Base-by-base conservation (phyloP, 2,329 filamentous ascomycete genomes). In the Pseudogymnoascus sp. region DNA sequence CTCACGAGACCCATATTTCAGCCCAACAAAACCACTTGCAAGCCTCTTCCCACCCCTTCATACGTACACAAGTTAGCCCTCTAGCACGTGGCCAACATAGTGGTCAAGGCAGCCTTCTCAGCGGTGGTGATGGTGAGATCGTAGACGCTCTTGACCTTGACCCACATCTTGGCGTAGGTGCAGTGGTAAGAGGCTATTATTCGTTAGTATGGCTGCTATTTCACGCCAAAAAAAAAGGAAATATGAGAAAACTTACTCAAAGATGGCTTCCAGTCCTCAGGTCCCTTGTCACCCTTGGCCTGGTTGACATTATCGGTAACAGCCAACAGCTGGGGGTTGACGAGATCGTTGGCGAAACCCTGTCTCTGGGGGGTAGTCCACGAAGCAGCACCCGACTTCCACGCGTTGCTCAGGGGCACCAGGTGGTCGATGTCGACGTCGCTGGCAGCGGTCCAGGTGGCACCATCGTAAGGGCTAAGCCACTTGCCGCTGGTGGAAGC, bases 371-470 rank as follows among this genome's bases (percentile, higher is more conserved):
- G 76, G 0, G 87, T 87, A 0, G 89, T 90, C 91, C 90, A 93
- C 1, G 78, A 74, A 6, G 82, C 81, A 11, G 90, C 90, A 18
- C 90, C 90, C 50, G 87, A 90, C 83, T 89, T 85, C 90, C 89
- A 93, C 4, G 90, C 89, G 71, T 93, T 91, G 72, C 88, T 87
- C 65, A 96, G 74, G 0, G 91, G 90, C 2, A 96, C 89, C 76
- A 95, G 81, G 73, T 95, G 91, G 73, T 95, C 91, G 65, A 95
- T 93, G 69, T 93, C 89, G 1, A 95, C 74, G 69, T 93, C 88
- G 16, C 80, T 82, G 1, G 89, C 83, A 0, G 79, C 77, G 0
- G 84, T 88, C 87, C 88, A 91, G 1, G 80, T 85, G 0, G 78
- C 86, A 14, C 89, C 89, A 70, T 93, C 90, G 72, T 89, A 95